Conservation (phyloP, 2,329 filamentous ascomycete species). For the Cordyceps cateniannulata region DNA sequence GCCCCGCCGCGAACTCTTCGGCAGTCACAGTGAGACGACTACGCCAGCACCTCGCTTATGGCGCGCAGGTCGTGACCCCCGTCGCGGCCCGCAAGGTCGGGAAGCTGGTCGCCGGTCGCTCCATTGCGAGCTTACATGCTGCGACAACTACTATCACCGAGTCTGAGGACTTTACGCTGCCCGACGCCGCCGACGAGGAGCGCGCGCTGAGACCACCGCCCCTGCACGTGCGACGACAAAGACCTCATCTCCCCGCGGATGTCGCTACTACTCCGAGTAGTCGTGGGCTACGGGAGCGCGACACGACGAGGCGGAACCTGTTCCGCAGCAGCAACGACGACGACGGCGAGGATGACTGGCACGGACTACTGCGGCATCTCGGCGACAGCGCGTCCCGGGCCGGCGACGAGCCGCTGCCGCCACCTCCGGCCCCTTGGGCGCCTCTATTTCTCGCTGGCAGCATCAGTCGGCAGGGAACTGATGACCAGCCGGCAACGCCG, state of each 20-base stretch:
- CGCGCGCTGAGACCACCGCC: slow-evolving; percentile 3
- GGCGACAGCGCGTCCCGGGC: background rate
- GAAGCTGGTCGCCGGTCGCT: background rate
- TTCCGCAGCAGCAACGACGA: background rate
- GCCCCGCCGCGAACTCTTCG: background rate
- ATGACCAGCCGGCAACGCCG: background rate
- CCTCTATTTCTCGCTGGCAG: background rate
- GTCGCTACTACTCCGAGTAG: too few relatives aligned
- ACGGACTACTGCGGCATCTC: background rate
- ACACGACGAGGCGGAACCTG: slow-evolving; percentile 7
- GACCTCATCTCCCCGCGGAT: background rate
- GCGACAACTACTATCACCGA: background rate
- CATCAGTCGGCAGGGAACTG: too few relatives aligned
- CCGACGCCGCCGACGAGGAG: slow-evolving; percentile 9
- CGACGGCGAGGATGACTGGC: background rate
- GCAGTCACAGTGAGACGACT: background rate
- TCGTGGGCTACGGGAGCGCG: background rate
- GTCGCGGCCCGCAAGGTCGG: background rate
- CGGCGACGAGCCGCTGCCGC: background rate
- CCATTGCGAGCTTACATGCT: slow-evolving; percentile 3
- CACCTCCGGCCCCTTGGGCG: background rate
- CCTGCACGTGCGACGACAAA: background rate
- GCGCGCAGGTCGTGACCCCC: background rate
- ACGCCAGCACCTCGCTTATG: background rate
- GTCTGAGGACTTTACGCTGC: slow-evolving; percentile 7